Conservation (phyloP, 2,329 filamentous ascomycete genomes). For the Neonectria neomacrospora region DNA sequence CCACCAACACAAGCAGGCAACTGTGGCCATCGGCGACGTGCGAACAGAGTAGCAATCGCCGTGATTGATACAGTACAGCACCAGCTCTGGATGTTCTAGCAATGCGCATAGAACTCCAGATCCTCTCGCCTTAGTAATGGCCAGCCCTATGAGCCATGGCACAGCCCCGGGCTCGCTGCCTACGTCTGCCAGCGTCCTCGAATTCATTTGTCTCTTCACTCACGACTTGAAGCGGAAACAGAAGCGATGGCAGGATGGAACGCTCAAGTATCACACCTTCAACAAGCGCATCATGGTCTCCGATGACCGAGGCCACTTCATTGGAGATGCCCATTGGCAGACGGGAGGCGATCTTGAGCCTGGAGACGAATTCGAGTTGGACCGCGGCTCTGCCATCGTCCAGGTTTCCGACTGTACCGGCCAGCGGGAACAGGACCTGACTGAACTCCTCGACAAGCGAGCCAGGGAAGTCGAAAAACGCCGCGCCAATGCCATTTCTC, state of each 20-base stretch:
- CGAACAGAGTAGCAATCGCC: neutral
- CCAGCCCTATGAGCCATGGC: slow-evolving; percentile 15
- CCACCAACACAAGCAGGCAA: neutral
- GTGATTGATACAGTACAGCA: neutral
- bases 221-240: slow-evolving; percentile 86
- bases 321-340: slow-evolving; percentile 88
- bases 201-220: slow-evolving; percentile 88
- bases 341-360: slow-evolving; percentile 75
- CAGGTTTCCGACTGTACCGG: slow-evolving; percentile 83
- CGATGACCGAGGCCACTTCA: slow-evolving; percentile 80
- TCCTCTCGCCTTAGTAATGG: slow-evolving; percentile 27
- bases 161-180: slow-evolving; percentile 12
- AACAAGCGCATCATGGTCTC: slow-evolving; percentile 93
- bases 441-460: slow-evolving; percentile 77
- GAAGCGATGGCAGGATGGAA: slow-evolving; percentile 94
- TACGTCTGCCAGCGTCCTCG: slow-evolving; percentile 76
- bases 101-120: neutral
- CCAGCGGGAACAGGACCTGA: slow-evolving; percentile 79
- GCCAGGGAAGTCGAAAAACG: slow-evolving; percentile 65
- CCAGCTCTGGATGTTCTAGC: neutral
- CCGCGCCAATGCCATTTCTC: slow-evolving; percentile 57
- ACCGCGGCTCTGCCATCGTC: slow-evolving; percentile 79
- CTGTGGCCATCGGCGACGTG: neutral
- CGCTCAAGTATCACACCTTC: slow-evolving; percentile 87
- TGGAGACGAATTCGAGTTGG: slow-evolving; percentile 84